Evolutionary conservation across 2,329 filamentous ascomycete genomes (phyloP).

Genomic region (Hypoxylon sp.): DNA sequence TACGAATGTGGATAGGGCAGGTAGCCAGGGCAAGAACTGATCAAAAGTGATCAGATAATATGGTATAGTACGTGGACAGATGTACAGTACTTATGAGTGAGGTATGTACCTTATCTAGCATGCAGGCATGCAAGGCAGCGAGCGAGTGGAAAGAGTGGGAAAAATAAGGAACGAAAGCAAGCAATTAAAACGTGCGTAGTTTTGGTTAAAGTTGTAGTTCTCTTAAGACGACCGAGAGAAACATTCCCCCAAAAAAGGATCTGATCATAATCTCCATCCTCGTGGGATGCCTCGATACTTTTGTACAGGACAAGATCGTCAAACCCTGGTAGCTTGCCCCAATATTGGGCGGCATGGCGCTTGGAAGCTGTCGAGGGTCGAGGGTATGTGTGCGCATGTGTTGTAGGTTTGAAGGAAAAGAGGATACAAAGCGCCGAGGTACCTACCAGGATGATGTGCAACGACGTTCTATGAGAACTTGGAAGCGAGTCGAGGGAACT

Average conservation of each 20-base stretch:
- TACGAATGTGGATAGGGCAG: constrained; percentile 17
- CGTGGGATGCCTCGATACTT: constrained; percentile 52
- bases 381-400: constrained; percentile 25
- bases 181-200: constrained; percentile 31
- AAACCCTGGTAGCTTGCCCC: constrained; percentile 50
- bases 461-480: constrained; percentile 34
- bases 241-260: constrained; percentile 35
- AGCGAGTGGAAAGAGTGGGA: constrained; percentile 31
- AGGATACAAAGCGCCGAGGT: constrained; percentile 30
- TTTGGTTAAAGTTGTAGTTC: constrained; percentile 5
- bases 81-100: constrained; percentile 12
- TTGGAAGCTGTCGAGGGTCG: constrained; percentile 45
- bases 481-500: constrained; percentile 44
- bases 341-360: constrained; percentile 54
- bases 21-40: constrained; percentile 10
- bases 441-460: constrained; percentile 37
- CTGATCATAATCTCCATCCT: constrained; percentile 42
- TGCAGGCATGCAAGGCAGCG: constrained; percentile 36
- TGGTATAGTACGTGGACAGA: constrained; percentile 10
- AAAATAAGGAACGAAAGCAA: constrained; percentile 31
- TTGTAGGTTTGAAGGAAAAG: constrained; percentile 1
- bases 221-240: constrained; percentile 15
- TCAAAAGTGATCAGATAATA: constrained; percentile 9
- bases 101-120: constrained; percentile 40
- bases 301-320: constrained; percentile 52